Conservation (phyloP, 306 rosid species). For the Pterocarpus santalinus region DNA sequence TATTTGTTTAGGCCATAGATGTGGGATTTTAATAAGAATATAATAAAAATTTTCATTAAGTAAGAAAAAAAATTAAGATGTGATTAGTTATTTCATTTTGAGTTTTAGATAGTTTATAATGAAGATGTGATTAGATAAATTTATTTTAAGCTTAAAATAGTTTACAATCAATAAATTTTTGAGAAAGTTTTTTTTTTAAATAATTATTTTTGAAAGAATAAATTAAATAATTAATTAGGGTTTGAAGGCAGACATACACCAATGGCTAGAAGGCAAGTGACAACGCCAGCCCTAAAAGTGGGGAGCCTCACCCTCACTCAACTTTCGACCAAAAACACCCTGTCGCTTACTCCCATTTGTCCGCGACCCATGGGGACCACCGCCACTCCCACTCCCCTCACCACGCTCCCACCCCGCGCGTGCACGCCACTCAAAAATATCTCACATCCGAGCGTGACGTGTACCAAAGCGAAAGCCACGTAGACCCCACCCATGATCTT, state of each 20-base stretch:
- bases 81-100: no score
- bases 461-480: slow-evolving; percentile 44
- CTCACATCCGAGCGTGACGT: slow-evolving; percentile 54
- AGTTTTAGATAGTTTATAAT: no score
- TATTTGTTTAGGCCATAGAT: no score
- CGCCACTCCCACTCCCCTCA: not conserved
- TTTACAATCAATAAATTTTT: no score
- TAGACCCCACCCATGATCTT: slow-evolving; percentile 50
- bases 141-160: no score
- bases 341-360: slow-evolving; percentile 46
- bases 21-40: no score
- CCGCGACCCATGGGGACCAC: slow-evolving; percentile 47
- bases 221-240: not conserved
- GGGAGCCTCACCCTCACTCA: not conserved
- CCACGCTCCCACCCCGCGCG: slow-evolving; percentile 53
- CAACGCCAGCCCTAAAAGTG: slow-evolving; percentile 47
- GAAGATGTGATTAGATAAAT: no score
- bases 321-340: slow-evolving; percentile 37
- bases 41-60: not conserved
- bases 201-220: no score
- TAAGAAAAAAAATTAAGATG: not conserved
- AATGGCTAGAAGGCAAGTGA: not conserved
- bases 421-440: slow-evolving; percentile 54
- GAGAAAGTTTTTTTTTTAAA: no score
- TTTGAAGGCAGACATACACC: not conserved